Percentiles rank a stretch among this genome's conserved stretches.
Evolutionary conservation across 495 filamentous ascomycete genomes (phyloP).

Genomic region (Astrothelium macrocarpum): DNA sequence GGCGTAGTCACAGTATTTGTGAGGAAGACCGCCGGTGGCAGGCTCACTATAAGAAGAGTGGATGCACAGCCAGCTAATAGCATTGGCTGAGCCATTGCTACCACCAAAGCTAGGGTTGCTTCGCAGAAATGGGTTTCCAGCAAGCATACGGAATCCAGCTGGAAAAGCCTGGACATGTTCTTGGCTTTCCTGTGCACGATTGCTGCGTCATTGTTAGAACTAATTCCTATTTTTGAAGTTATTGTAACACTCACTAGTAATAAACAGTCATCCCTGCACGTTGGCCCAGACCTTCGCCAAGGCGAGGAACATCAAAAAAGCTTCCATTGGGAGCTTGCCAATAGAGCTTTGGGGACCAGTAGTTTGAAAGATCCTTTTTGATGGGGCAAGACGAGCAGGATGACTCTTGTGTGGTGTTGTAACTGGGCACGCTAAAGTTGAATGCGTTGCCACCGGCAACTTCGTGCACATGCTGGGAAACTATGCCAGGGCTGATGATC

Average conservation of each 20-base stretch:
- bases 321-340: slow-evolving; percentile 49
- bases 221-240: neutral
- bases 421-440: slow-evolving; percentile 47
- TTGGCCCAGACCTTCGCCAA: slow-evolving; percentile 44
- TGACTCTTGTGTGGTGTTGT: slow-evolving; percentile 46
- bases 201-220: slow-evolving; percentile 38
- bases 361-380: slow-evolving; percentile 61
- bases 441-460: slow-evolving; percentile 71
- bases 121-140: slow-evolving; percentile 50
- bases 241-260: slow-evolving; percentile 49
- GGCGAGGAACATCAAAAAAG: slow-evolving; percentile 52
- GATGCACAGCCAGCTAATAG: slow-evolving; percentile 48
- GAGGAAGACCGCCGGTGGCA: slow-evolving; percentile 26
- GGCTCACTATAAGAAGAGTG: slow-evolving; percentile 40
- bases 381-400: slow-evolving; percentile 57
- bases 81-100: slow-evolving; percentile 25
- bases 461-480: slow-evolving; percentile 62
- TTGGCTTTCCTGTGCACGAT: slow-evolving; percentile 48
- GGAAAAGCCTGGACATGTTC: slow-evolving; percentile 60
- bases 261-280: slow-evolving; percentile 45
- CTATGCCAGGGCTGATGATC: slow-evolving; percentile 48
- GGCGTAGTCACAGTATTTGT: slow-evolving; percentile 48
- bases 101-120: slow-evolving; percentile 36
- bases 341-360: slow-evolving; percentile 67
- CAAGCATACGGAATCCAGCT: slow-evolving; percentile 62